Percentiles rank a stretch among this genome's conserved stretches.
Evolutionary conservation across 2,329 filamentous ascomycete species (phyloP).

Genomic region (Aspergillus amoenus): DNA sequence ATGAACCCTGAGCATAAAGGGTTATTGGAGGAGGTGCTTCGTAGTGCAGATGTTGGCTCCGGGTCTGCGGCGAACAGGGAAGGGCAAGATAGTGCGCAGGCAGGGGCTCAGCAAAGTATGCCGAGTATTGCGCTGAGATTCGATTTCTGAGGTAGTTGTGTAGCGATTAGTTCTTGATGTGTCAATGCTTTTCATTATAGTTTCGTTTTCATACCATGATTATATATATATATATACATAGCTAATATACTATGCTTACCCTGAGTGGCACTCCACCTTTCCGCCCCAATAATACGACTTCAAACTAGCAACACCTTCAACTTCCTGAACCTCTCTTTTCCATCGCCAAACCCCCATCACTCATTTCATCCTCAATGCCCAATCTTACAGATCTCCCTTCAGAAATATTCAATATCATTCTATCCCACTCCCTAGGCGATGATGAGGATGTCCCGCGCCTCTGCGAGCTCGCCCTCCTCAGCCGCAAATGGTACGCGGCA

Average conservation of each 20-base stretch:
- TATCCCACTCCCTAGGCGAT: not conserved
- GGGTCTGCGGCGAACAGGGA: slow-evolving; percentile 36
- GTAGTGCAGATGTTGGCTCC: slow-evolving; percentile 55
- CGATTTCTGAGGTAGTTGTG: slow-evolving; percentile 64
- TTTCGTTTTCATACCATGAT: not conserved
- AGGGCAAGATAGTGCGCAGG: slow-evolving; percentile 39
- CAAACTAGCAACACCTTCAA: not conserved
- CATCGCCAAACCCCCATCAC: not conserved
- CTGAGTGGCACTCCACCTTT: not conserved
- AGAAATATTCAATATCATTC: not conserved
- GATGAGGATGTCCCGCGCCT: not conserved
- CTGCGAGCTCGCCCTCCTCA: not conserved
- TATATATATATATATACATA: not conserved
- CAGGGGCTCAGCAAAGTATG: slow-evolving; percentile 53
- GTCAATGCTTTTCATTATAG: not conserved
- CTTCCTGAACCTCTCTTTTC: not conserved
- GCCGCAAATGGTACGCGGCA: not conserved
- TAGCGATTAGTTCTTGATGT: not conserved
- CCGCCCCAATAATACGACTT: not conserved
- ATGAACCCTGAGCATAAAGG: slow-evolving; percentile 70
- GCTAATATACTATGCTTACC: too few relatives aligned
- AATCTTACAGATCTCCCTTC: not conserved
- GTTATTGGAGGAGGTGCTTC: slow-evolving; percentile 78
- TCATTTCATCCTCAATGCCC: not conserved
- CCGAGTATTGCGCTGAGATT: slow-evolving; percentile 94